Evolutionary conservation across 805 yeast species (phyloP).

Genomic region (Cyberlindnera maclurae): DNA sequence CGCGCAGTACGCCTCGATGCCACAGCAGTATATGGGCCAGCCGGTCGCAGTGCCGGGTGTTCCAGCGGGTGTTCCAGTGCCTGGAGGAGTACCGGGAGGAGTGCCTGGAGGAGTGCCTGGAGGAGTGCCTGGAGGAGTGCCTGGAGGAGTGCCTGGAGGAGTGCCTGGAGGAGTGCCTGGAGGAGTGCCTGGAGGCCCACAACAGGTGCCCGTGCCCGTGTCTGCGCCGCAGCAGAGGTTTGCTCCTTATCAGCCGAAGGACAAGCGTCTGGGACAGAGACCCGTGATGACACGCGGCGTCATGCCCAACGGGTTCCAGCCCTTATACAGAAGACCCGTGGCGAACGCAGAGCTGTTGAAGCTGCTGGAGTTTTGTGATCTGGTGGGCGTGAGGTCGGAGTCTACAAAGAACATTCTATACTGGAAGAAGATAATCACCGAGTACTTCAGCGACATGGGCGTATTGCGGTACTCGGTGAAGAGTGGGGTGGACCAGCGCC

Average conservation of each 20-base stretch:
- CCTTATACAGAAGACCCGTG: conserved; percentile 28
- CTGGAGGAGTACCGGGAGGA: neutral
- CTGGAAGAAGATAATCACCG: conserved; percentile 43
- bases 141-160: neutral
- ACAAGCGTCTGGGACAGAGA: neutral
- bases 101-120: neutral
- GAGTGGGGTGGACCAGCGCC: conserved; percentile 39
- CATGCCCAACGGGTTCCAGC: conserved; percentile 3
- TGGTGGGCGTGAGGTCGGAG: conserved; percentile 35
- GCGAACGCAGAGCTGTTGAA: conserved; percentile 46
- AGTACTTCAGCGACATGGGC: conserved; percentile 47
- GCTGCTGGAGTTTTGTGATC: conserved; percentile 43
- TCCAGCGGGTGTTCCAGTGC: neutral
- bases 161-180: neutral
- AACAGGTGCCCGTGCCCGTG: no score
- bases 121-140: neutral
- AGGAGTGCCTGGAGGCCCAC: no score
- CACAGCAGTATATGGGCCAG: conserved; percentile 3
- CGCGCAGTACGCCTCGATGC: neutral
- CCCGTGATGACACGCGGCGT: conserved; percentile 3
- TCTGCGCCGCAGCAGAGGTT: no score
- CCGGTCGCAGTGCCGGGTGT: no score
- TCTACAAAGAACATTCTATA: conserved; percentile 37
- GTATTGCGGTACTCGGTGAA: conserved; percentile 40
- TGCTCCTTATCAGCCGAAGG: no score